These are phyloP conservation scores for Mycena crocata DNA, from an alignment of 768 basidiomycete genomes.

Conservation along the genomic window DNA sequence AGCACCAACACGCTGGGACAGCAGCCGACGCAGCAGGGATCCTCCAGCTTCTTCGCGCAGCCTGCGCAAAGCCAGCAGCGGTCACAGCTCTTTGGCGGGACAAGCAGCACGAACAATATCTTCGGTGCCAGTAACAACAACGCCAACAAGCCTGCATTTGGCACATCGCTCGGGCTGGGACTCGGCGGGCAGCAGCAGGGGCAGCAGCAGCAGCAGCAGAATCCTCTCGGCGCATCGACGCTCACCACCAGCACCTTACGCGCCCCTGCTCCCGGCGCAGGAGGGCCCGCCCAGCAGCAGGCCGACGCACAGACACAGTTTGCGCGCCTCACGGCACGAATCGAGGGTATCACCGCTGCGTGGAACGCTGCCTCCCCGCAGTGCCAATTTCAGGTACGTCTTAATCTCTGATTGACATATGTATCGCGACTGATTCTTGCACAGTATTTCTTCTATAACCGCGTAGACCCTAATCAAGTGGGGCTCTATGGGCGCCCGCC, in stretches of 20 bases:
- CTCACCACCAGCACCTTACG: conserved; percentile 49
- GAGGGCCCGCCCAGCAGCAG: conserved; percentile 54
- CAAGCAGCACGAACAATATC: conserved; percentile 28
- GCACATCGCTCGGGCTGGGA: conserved; percentile 28
- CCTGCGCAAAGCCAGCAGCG: conserved; percentile 42
- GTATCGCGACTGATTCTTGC: background rate
- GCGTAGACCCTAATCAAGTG: conserved; percentile 78
- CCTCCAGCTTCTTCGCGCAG: conserved; percentile 47
- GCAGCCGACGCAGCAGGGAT: conserved; percentile 43
- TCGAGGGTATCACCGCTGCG: conserved; percentile 72
- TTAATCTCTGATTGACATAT: background rate
- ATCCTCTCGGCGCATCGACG: conserved; percentile 41
- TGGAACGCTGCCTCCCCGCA: conserved; percentile 78
- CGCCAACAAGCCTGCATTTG: conserved; percentile 21
- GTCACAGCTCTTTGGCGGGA: conserved; percentile 46
- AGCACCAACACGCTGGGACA: conserved; percentile 35
- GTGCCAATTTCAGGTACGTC: conserved; percentile 83
- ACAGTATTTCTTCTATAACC: conserved; percentile 87
- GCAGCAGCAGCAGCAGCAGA: conserved; percentile 19
- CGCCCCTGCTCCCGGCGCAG: conserved; percentile 44
- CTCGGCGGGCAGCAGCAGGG: conserved; percentile 29
- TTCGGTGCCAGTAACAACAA: conserved; percentile 33
- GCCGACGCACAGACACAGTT: conserved; percentile 74
- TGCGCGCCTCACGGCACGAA: conserved; percentile 61
- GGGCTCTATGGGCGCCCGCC: conserved; percentile 75